Conservation (phyloP, 1,284 basidiomycete species). For the Naganishia albida region DNA sequence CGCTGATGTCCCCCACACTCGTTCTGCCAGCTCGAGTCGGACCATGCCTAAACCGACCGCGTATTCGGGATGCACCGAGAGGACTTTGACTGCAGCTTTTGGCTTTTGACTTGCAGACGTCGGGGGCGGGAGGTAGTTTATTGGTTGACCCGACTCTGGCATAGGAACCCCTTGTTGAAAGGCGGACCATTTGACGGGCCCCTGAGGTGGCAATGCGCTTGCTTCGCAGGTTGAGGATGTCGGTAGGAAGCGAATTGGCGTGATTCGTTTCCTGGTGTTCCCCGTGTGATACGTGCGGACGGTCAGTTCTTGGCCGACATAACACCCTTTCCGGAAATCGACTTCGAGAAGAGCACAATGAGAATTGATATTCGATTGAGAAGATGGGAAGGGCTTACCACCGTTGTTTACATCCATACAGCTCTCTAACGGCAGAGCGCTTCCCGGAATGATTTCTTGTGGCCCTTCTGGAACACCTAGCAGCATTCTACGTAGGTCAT, state of each 20-base stretch:
- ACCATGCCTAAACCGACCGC: constrained; percentile 49
- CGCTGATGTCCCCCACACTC: constrained; percentile 42
- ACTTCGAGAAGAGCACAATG: constrained; percentile 59
- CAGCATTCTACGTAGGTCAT: constrained; percentile 74
- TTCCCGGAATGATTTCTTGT: constrained; percentile 71
- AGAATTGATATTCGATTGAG: neutral
- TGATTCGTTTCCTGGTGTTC: constrained; percentile 82
- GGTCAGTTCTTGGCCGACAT: constrained; percentile 95
- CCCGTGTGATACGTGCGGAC: constrained; percentile 96
- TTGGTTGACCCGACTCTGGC: constrained; percentile 25
- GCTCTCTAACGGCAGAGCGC: constrained; percentile 87
- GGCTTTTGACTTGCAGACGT: constrained; percentile 43
- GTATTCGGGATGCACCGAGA: constrained; percentile 38
- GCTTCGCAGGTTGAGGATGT: constrained; percentile 46
- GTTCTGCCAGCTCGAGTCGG: constrained; percentile 50
- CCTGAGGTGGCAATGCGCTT: constrained; percentile 17
- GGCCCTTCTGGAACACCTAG: constrained; percentile 86
- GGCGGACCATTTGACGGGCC: constrained; percentile 13
- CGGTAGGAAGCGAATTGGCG: constrained; percentile 63
- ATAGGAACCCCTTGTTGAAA: neutral
- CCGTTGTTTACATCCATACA: constrained; percentile 92
- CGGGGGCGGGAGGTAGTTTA: constrained; percentile 32
- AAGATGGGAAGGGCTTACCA: constrained; percentile 59
- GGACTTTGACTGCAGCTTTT: constrained; percentile 47
- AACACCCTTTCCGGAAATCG: constrained; percentile 97